Percentiles rank a stretch among this genome's conserved stretches.
Conservation (phyloP, 208 protist genomes). For the Wallacemonas sp. region DNA sequence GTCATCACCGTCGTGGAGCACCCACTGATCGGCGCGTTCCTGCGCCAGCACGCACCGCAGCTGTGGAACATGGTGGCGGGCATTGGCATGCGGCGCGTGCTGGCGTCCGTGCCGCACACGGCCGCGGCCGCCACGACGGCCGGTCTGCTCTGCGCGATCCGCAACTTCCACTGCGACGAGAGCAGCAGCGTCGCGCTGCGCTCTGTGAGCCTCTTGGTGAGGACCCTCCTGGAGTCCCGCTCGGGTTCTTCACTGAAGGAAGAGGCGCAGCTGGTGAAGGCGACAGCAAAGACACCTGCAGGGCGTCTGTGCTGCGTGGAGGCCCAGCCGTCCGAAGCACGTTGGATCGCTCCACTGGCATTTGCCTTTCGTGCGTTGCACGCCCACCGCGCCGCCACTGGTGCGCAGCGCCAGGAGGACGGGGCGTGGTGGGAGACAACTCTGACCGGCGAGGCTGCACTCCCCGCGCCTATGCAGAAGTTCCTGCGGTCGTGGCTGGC, state of each 20-base stretch:
- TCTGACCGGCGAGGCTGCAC: neutral
- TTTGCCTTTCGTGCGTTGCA: neutral
- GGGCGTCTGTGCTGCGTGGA: slow-evolving; percentile 1
- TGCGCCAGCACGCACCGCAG: slow-evolving; percentile 1
- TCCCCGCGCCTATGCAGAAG: neutral
- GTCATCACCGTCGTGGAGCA: slow-evolving; percentile 2
- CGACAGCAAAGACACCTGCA: neutral
- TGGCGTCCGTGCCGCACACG: neutral
- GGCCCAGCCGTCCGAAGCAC: neutral
- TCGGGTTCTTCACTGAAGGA: neutral
- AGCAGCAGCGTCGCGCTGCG: neutral
- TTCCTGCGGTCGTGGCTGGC: slow-evolving; percentile 9
- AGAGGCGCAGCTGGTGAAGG: neutral
- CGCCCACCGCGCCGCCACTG: neutral
- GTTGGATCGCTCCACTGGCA: neutral
- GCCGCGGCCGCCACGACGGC: neutral
- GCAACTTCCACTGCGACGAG: neutral
- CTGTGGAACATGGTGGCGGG: slow-evolving; percentile 1
- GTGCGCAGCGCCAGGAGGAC: neutral
- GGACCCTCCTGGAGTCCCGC: neutral
- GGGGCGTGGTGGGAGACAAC: neutral
- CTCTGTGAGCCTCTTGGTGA: neutral
- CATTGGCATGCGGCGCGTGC: slow-evolving; percentile 7
- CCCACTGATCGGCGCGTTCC: neutral
- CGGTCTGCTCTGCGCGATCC: neutral